Evolutionary conservation across 331 rosid genomes (phyloP).

Genomic region (Quercus lobata): DNA sequence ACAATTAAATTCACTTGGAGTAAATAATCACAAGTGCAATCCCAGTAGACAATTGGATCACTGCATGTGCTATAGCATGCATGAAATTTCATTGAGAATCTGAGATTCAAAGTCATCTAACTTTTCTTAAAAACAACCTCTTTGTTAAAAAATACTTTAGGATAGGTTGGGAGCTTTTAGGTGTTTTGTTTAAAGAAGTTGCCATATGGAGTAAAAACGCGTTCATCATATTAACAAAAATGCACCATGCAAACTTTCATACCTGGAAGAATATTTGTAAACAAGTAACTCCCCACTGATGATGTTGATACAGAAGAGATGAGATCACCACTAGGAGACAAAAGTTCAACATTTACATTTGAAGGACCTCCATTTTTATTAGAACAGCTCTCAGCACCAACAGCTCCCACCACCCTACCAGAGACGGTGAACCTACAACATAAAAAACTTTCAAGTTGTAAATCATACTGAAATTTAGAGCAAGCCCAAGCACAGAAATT

Average conservation of each 20-base stretch:
- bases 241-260: constrained; percentile 20
- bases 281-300: constrained; percentile 66
- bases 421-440: constrained; percentile 76
- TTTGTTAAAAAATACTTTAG: background rate
- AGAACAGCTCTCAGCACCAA: constrained; percentile 83
- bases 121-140: background rate
- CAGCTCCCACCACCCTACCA: constrained; percentile 88
- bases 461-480: constrained; percentile 15
- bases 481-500: constrained; percentile 4
- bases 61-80: background rate
- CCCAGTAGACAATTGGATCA: background rate
- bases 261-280: constrained; percentile 87
- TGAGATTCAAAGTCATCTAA: background rate
- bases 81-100: background rate
- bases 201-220: constrained; percentile 2
- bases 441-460: constrained; percentile 13
- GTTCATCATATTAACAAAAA: constrained; percentile 8
- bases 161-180: background rate
- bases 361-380: constrained; percentile 80
- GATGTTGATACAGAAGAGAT: constrained; percentile 74
- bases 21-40: background rate
- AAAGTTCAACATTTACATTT: constrained; percentile 71
- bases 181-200: constrained; percentile 2
- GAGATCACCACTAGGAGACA: constrained; percentile 58
- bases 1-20: background rate